Evolutionary conservation across 352 stramenopile genomes (phyloP).

Genomic region (Thraustochytrium striatum): DNA sequence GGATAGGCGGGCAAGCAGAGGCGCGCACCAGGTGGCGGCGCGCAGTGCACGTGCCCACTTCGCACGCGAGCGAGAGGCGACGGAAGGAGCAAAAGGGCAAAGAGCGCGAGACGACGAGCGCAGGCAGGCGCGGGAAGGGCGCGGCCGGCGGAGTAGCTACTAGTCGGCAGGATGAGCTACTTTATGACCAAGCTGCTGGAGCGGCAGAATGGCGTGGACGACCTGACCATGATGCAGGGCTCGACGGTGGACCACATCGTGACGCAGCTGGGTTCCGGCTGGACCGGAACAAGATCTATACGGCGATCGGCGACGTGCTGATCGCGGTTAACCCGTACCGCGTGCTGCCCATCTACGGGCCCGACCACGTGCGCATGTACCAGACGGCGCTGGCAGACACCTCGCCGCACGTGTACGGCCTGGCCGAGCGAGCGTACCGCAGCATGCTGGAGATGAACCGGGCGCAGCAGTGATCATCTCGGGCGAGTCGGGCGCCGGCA

Average conservation of each 20-base stretch:
- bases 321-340: constrained; percentile 94
- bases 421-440: constrained; percentile 79
- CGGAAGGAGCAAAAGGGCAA: no score
- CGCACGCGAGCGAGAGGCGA: no score
- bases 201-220: constrained; percentile 48
- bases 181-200: constrained; percentile 51
- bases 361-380: constrained; percentile 39
- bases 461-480: constrained; percentile 86
- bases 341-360: constrained; percentile 38
- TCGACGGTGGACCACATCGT: constrained; percentile 19
- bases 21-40: no score
- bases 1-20: no score
- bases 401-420: constrained; percentile 79
- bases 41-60: no score
- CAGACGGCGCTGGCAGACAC: constrained; percentile 43
- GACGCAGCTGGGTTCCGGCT: constrained; percentile 15
- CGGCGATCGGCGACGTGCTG: constrained; percentile 81
- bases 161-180: constrained; percentile 47
- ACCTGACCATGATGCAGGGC: constrained; percentile 42
- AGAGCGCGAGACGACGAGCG: no score
- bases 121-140: no score
- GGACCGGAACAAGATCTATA: constrained; percentile 49
- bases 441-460: constrained; percentile 62
- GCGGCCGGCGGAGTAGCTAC: no score
- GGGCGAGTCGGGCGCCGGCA: constrained; percentile 85